Conservation (phyloP, 768 basidiomycete species). For the Russula compacta region DNA sequence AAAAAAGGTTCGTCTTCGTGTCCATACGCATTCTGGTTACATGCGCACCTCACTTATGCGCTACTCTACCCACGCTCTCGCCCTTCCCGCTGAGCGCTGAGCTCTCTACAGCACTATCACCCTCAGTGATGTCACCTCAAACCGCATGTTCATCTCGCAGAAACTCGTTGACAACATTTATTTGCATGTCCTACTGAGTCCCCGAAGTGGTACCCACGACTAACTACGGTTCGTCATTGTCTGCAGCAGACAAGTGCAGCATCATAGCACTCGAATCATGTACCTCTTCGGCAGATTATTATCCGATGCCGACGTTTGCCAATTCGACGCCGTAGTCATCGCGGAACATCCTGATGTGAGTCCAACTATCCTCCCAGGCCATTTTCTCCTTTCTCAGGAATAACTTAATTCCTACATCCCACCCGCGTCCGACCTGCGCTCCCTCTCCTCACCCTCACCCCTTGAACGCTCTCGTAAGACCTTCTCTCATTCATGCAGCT, state of each 20-base stretch:
- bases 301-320: conserved; percentile 42
- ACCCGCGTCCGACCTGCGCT: conserved; percentile 68
- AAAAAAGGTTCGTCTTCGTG: too few species aligned
- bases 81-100: too few species aligned
- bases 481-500: conserved; percentile 52
- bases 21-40: too few species aligned
- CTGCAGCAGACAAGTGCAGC: not conserved
- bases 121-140: too few species aligned
- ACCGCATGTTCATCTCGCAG: too few species aligned
- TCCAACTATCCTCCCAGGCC: not conserved
- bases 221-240: not conserved
- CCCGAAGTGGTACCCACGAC: conserved; percentile 39
- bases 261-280: conserved; percentile 7
- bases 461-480: conserved; percentile 38
- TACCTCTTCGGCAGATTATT: conserved; percentile 38
- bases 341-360: conserved; percentile 67
- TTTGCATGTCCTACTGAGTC: too few species aligned
- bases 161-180: too few species aligned
- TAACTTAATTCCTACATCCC: not conserved
- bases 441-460: conserved; percentile 42
- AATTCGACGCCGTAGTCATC: conserved; percentile 55
- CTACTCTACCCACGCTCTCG: too few species aligned
- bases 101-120: too few species aligned
- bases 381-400: too few species aligned
- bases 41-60: too few species aligned